phyloP scores from a whole-genome alignment of 1,139 yeast species.

The Lodderomyces theae region DNA sequence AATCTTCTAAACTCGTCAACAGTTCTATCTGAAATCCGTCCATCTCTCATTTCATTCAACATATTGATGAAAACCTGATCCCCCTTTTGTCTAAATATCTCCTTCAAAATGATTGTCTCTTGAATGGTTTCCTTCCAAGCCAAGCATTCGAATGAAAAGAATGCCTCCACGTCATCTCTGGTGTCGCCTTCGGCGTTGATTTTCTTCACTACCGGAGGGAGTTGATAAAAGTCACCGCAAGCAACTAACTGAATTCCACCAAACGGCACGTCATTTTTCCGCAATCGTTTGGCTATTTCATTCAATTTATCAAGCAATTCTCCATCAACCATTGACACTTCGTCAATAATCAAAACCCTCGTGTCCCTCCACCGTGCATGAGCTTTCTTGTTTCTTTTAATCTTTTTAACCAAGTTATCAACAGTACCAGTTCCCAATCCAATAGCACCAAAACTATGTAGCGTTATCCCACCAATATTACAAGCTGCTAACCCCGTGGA shows the following conservation, averaged over 20 bases:
- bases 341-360: conserved; percentile 75
- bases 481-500: conserved; percentile 93
- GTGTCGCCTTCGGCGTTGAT: conserved; percentile 24
- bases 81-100: conserved; percentile 90
- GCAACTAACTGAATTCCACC: conserved; percentile 86
- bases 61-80: conserved; percentile 73
- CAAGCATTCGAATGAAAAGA: conserved; percentile 75
- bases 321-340: conserved; percentile 87
- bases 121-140: conserved; percentile 70
- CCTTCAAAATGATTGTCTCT: conserved; percentile 65
- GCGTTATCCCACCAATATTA: conserved; percentile 82
- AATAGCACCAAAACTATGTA: conserved; percentile 84
- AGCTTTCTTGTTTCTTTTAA: conserved; percentile 54
- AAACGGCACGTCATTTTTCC: conserved; percentile 58
- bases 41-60: conserved; percentile 85
- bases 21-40: conserved; percentile 57
- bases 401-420: conserved; percentile 47
- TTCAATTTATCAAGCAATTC: conserved; percentile 68
- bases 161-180: conserved; percentile 19
- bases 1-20: conserved; percentile 53
- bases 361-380: conserved; percentile 58
- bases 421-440: conserved; percentile 59
- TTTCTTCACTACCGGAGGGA: conserved; percentile 69
- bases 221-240: conserved; percentile 88
- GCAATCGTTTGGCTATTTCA: conserved; percentile 54